These are phyloP conservation scores for Lentinula raphanica DNA, from an alignment of 768 basidiomycete species.

Conservation along the genomic window DNA sequence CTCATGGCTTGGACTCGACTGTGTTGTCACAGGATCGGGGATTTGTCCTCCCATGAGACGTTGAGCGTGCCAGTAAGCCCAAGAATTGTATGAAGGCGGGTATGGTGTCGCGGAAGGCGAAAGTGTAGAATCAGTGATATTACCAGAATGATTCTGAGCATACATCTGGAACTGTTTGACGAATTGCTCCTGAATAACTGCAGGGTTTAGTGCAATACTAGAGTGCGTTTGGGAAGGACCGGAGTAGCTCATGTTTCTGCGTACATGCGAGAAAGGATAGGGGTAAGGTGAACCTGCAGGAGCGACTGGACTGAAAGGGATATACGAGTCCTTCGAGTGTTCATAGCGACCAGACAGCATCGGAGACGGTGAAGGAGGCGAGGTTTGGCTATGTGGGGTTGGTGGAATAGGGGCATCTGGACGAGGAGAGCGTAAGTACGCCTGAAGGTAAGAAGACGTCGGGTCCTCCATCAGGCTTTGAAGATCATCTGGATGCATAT, in stretches of 20 bases:
- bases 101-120: slow-evolving; percentile 75
- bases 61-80: slow-evolving; percentile 64
- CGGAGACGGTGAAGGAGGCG: slow-evolving; percentile 70
- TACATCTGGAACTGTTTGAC: slow-evolving; percentile 75
- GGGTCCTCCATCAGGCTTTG: slow-evolving; percentile 49
- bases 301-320: slow-evolving; percentile 47
- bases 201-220: slow-evolving; percentile 37
- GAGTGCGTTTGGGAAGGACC: slow-evolving; percentile 18
- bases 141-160: slow-evolving; percentile 58
- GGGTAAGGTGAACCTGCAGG: slow-evolving; percentile 75
- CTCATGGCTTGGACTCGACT: slow-evolving; percentile 68
- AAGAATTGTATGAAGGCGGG: slow-evolving; percentile 62
- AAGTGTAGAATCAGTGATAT: slow-evolving; percentile 67
- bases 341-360: slow-evolving; percentile 48
- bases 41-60: slow-evolving; percentile 35
- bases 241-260: slow-evolving; percentile 41
- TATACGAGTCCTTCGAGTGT: slow-evolving; percentile 29
- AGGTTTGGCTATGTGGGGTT: slow-evolving; percentile 70
- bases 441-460: slow-evolving; percentile 51
- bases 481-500: slow-evolving; percentile 50
- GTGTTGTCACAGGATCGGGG: slow-evolving; percentile 54
- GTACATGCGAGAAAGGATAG: slow-evolving; percentile 70
- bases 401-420: slow-evolving; percentile 77
- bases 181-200: slow-evolving; percentile 62
- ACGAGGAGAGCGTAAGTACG: slow-evolving; percentile 52